These are phyloP conservation scores for Halteria grandinella DNA, from an alignment of 73 alveolate species.

Conservation along the genomic window DNA sequence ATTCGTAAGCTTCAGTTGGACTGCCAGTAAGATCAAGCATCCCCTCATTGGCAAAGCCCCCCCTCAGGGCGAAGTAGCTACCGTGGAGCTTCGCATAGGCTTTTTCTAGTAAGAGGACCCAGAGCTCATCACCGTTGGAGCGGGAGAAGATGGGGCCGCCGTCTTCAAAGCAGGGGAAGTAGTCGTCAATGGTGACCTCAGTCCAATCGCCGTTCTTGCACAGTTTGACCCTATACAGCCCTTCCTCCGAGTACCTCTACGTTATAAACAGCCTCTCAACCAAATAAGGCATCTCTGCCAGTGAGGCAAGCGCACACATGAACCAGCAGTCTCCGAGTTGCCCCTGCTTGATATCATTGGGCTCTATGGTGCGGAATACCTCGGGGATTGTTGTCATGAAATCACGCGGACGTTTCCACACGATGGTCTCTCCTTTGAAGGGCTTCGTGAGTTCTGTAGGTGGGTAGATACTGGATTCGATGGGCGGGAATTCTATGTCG, in stretches of 20 bases:
- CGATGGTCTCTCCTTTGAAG: conserved; percentile 42
- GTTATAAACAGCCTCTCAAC: conserved; percentile 61
- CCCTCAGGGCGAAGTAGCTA: conserved; percentile 44
- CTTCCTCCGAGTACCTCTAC: conserved; percentile 57
- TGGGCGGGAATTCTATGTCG: conserved; percentile 67
- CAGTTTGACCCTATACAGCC: conserved; percentile 73
- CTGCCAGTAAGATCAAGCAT: conserved; percentile 58
- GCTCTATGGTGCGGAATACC: too few relatives aligned
- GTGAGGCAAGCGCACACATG: conserved; percentile 71
- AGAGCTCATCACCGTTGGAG: conserved; percentile 48
- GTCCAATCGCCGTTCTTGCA: conserved; percentile 82
- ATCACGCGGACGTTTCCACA: conserved; percentile 75
- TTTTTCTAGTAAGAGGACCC: conserved; percentile 66
- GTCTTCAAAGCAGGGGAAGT: conserved; percentile 57
- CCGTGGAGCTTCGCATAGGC: conserved; percentile 75
- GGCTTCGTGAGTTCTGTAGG: conserved; percentile 43
- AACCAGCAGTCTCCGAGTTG: conserved; percentile 80
- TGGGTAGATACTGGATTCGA: conserved; percentile 45
- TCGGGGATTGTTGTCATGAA: too few relatives aligned
- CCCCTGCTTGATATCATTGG: conserved; percentile 75
- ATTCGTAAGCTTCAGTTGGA: conserved; percentile 34
- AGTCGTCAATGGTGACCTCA: conserved; percentile 72
- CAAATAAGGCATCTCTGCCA: conserved; percentile 67
- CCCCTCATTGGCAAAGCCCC: conserved; percentile 61
- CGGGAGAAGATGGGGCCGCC: conserved; percentile 18